Evolutionary conservation across 768 basidiomycete genomes (phyloP), one percentile per base, ranked within the genome.

Genomic region (Leccinum imitatum): DNA sequence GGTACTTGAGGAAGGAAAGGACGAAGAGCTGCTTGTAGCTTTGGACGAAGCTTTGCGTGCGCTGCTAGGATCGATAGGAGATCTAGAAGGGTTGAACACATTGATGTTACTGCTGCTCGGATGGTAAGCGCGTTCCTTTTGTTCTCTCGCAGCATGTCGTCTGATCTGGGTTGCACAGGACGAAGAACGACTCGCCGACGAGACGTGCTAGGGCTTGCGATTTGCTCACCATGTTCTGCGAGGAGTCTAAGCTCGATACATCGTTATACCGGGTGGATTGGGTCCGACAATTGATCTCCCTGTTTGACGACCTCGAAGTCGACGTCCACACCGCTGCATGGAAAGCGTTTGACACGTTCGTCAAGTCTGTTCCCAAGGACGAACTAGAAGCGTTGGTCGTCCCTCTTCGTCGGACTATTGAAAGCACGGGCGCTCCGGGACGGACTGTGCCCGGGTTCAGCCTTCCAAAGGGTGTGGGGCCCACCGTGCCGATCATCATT

Each of bases 381-480:
- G 95, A 98, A 64, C 78, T 95, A 41, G 95, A 98, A 67, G 85
- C 89, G 2, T 78, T 98, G 25, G 93, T 98, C 13, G 90, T 96
- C 0, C 88, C 95, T 5, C 82, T 98, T 3, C 87, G 94, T 15
- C 80, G 94, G 37, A 90, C 89, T 2, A 90, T 98, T 68, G 97
- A 98, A 72, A 81, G 84, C 8, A 87, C 89, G 0, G 93, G 93
- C 7, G 82, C 85, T 1, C 90, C 90, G 0, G 93, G 93, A 3
- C 78, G 79, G 19, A 77, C 74, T 6, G 92, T 98, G 4, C 89
- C 93, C 7, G 95, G 97, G 4, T 95, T 96, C 81, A 87, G 85
- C 57, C 77, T 91, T 13, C 82, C 85, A 14, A 95, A 94, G 72
- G 95, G 94, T 60, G 79, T 95, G 23, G 82, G 90, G 21, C 88